Percentiles rank a stretch among this genome's conserved stretches.
These are phyloP conservation scores for Aspergillus sojae DNA, from an alignment of 2,329 filamentous ascomycete species.

Conservation along the genomic window DNA sequence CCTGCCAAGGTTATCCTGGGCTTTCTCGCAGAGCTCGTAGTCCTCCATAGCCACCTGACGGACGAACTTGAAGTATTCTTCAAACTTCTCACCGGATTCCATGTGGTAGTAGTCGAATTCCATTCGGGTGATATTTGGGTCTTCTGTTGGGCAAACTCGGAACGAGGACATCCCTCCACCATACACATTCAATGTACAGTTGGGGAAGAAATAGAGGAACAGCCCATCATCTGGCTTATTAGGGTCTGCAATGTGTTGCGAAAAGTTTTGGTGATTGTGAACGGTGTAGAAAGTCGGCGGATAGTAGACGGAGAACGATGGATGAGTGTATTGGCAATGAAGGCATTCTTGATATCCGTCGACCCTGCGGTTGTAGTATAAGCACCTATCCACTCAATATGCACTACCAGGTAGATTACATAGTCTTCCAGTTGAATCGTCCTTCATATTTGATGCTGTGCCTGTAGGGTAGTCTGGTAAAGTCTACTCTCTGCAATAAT, in stretches of 20 bases:
- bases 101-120: slow-evolving; percentile 63
- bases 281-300: slow-evolving; percentile 60
- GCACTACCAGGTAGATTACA: slow-evolving; percentile 36
- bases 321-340: slow-evolving; percentile 62
- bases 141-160: slow-evolving; percentile 55
- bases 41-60: slow-evolving; percentile 60
- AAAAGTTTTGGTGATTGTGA: slow-evolving; percentile 58
- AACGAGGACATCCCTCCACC: slow-evolving; percentile 62
- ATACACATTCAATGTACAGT: slow-evolving; percentile 60
- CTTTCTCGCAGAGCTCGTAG: slow-evolving; percentile 60
- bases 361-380: slow-evolving; percentile 41
- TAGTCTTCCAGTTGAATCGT: slow-evolving; percentile 63
- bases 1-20: slow-evolving; percentile 56
- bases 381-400: background rate
- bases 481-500: slow-evolving; percentile 54
- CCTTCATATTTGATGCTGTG: slow-evolving; percentile 59
- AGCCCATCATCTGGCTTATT: slow-evolving; percentile 57
- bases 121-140: slow-evolving; percentile 56
- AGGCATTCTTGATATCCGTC: slow-evolving; percentile 63
- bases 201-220: slow-evolving; percentile 62
- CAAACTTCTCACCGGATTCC: slow-evolving; percentile 55
- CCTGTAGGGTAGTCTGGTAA: slow-evolving; percentile 56
- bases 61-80: slow-evolving; percentile 60
- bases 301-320: slow-evolving; percentile 58
- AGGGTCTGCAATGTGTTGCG: slow-evolving; percentile 58